A percentile compares a stretch with the other conserved stretches of the same genome.
Evolutionary conservation across 2,329 filamentous ascomycete genomes (phyloP).

Genomic region (Gliomastix tumulicola): DNA sequence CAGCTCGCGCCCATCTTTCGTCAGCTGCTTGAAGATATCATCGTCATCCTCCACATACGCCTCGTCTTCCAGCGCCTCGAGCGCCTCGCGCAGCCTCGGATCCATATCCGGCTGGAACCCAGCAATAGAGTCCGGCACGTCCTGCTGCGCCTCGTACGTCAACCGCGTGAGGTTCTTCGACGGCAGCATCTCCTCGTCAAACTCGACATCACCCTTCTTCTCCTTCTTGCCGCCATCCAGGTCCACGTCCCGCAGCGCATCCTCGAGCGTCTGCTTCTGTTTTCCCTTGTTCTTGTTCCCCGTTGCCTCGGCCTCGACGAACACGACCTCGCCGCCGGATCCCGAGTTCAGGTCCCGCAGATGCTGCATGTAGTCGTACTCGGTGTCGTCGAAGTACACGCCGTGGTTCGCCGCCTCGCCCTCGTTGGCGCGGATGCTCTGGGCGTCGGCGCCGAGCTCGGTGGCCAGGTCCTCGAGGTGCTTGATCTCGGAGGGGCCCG

Average conservation of each 20-base stretch:
- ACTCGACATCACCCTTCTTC: slow-evolving; percentile 46
- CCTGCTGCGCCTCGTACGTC: slow-evolving; percentile 88
- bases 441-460: slow-evolving; percentile 64
- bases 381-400: slow-evolving; percentile 88
- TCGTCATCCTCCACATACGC: slow-evolving; percentile 85
- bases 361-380: slow-evolving; percentile 99
- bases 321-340: slow-evolving; percentile 65
- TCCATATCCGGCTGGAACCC: slow-evolving; percentile 99
- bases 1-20: slow-evolving; percentile 64
- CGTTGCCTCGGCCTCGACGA: slow-evolving; percentile 66
- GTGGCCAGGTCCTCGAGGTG: slow-evolving; percentile 68
- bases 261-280: slow-evolving; percentile 72
- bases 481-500: slow-evolving; percentile 43
- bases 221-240: slow-evolving; percentile 5
- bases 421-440: slow-evolving; percentile 74
- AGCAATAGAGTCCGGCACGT: slow-evolving; percentile 82
- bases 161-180: slow-evolving; percentile 70
- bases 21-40: slow-evolving; percentile 73
- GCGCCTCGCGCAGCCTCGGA: slow-evolving; percentile 77
- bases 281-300: slow-evolving; percentile 65
- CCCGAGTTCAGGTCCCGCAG: slow-evolving; percentile 77
- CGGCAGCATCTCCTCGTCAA: slow-evolving; percentile 70
- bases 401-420: slow-evolving; percentile 93
- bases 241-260: slow-evolving; percentile 62
- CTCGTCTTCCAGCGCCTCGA: slow-evolving; percentile 93